Evolutionary conservation across 148 eudicot genomes (phyloP).

Genomic region (Heliosperma pusillum): DNA sequence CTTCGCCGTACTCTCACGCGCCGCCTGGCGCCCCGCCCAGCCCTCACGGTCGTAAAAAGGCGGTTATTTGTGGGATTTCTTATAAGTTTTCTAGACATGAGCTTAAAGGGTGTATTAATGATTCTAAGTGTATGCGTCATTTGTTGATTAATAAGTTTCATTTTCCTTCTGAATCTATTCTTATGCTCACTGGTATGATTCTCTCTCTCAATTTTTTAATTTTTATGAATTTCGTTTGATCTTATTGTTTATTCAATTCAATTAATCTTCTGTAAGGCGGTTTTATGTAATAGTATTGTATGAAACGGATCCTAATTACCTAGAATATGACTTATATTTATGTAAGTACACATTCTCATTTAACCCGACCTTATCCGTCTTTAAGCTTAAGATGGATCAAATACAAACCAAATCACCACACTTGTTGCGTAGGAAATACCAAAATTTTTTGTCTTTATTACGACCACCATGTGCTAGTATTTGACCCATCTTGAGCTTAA

Average conservation of each 20-base stretch:
- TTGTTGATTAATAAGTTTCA: conserved; percentile 63
- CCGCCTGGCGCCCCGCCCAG: conserved; percentile 54
- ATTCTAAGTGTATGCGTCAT: conserved; percentile 85
- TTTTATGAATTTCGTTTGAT: neutral
- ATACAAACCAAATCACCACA: no score
- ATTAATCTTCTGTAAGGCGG: neutral
- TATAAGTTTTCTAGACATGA: conserved; percentile 59
- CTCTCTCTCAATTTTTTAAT: neutral
- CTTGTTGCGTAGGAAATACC: no score
- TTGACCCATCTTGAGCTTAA: no score
- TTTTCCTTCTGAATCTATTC: conserved; percentile 66
- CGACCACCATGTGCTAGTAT: no score
- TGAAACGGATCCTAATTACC: no score
- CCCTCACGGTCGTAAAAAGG: conserved; percentile 66
- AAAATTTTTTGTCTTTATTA: no score
- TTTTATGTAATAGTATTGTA: no score
- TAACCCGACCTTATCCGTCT: no score
- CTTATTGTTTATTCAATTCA: neutral
- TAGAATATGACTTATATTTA: no score
- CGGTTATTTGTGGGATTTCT: conserved; percentile 84
- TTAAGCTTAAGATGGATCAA: no score
- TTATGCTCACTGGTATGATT: conserved; percentile 83
- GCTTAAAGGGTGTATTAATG: conserved; percentile 89
- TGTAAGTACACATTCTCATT: no score
- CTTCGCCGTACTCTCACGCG: conserved; percentile 44